These are phyloP conservation scores for Orbilia ellipsospora DNA, from an alignment of 2,329 filamentous ascomycete species.

Conservation along the genomic window DNA sequence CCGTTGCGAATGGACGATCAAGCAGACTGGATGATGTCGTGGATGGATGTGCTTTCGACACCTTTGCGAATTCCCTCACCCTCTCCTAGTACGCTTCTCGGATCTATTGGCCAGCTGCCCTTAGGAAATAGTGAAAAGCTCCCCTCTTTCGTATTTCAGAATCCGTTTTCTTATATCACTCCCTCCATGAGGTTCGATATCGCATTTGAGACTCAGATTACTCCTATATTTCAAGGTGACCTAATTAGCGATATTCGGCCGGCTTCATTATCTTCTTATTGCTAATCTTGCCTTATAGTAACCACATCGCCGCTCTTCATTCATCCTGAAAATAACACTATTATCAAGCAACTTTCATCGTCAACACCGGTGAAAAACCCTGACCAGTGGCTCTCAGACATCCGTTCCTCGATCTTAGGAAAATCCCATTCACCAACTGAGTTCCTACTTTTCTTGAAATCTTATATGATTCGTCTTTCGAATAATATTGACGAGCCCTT, in stretches of 20 bases:
- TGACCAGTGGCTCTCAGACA: conserved; percentile 5
- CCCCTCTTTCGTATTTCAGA: neutral
- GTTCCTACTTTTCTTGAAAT: conserved; percentile 12
- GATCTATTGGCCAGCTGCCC: too few relatives aligned
- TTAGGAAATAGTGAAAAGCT: neutral
- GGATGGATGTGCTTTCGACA: too few relatives aligned
- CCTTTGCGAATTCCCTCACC: too few relatives aligned
- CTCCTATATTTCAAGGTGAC: neutral
- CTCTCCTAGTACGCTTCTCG: too few relatives aligned
- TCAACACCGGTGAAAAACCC: neutral
- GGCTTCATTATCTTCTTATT: too few relatives aligned
- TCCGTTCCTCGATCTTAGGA: neutral
- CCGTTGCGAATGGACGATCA: too few relatives aligned
- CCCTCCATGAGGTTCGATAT: conserved; percentile 24
- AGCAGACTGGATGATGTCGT: too few relatives aligned
- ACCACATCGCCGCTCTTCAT: too few relatives aligned
- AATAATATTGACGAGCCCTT: conserved; percentile 17
- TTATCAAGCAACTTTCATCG: too few relatives aligned
- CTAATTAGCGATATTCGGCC: neutral
- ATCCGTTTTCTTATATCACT: neutral
- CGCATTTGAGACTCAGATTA: conserved; percentile 7
- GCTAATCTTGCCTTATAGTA: too few relatives aligned
- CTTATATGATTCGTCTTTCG: conserved; percentile 29
- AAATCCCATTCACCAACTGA: neutral
- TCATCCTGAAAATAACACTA: too few relatives aligned